Evolutionary conservation across 2,329 filamentous ascomycete species (phyloP), one percentile per base, ranked within the genome.

Genomic region (Exophiala sp.): DNA sequence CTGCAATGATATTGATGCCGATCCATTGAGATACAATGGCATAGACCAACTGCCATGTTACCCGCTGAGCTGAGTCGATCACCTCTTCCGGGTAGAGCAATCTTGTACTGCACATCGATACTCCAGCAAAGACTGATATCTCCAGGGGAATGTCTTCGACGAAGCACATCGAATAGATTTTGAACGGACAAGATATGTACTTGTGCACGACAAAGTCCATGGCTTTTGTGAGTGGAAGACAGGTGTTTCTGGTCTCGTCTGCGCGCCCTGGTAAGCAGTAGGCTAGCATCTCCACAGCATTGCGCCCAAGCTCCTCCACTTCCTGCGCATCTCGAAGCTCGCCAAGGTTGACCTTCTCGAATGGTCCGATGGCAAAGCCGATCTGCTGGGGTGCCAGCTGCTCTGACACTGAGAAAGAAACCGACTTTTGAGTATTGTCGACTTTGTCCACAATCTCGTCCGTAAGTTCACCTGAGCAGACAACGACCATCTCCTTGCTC

Each of bases 21-120:
- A 94, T 89, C 88, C 92, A 99, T 69, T 99, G 94, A 55, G 85
- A 89, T 9, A 94, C 89, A 44, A 97, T 77, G 1, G 91, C 86
- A 67, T 94, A 87, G 7, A 95, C 86, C 16, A 99, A 75, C 50
- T 83, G 85, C 57, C 91, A 82, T 3, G 90, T 95, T 9, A 88
- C 87, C 29, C 89, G 84, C 62, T 94, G 84, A 64, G 96, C 85
- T 0, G 86, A 85, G 65, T 99, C 92, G 63, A 95, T 86, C 34
- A 97, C 83, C 32, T 89, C 86, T 60, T 90, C 85, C 0, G 90
- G 88, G 64, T 90, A 95, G 0, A 99, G 81, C 1, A 99, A 76
- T 39, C 89, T 84, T 46, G 82, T 92, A 74, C 89, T 97, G 72
- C 91, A 91, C 32, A 99, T 83, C 0, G 91, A 88, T 62, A 99